phyloP scores from a whole-genome alignment of 352 stramenopile genomes.

The Phytophthora chlamydospora region DNA sequence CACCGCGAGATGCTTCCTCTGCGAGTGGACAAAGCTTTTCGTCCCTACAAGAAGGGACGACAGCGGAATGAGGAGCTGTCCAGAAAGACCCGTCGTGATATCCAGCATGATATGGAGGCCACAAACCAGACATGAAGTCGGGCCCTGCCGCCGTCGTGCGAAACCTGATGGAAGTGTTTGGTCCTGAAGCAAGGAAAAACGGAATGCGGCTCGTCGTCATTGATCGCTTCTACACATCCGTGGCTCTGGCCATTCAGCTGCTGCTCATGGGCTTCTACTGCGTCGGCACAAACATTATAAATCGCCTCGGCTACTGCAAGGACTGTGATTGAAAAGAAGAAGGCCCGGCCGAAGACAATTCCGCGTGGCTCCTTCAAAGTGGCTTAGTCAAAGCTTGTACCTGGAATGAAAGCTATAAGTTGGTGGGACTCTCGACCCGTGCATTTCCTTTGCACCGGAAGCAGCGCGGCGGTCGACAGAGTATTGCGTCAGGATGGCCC shows the following conservation, averaged over 20 bases:
- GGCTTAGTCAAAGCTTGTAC: background rate
- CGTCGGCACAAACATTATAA: conserved; percentile 21
- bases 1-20: conserved; percentile 11
- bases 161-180: conserved; percentile 3
- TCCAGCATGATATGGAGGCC: conserved; percentile 8
- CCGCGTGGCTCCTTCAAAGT: conserved; percentile 1
- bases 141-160: conserved; percentile 1
- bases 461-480: conserved; percentile 1
- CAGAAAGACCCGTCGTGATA: conserved; percentile 14
- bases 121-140: conserved; percentile 11
- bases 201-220: conserved; percentile 16
- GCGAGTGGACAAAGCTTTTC: conserved; percentile 2
- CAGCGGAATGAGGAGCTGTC: conserved; percentile 1
- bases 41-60: conserved; percentile 8
- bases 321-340: conserved; percentile 16
- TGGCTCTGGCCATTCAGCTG: conserved; percentile 17
- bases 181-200: background rate
- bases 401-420: conserved; percentile 12
- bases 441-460: conserved; percentile 17
- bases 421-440: conserved; percentile 16
- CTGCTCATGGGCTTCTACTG: conserved; percentile 17
- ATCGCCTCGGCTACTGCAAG: conserved; percentile 23
- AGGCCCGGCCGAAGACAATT: background rate
- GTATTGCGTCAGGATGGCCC: background rate
- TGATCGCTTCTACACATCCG: conserved; percentile 25